Percentiles rank a stretch among this genome's conserved stretches.
Conservation (phyloP, 208 protist genomes). For the Chromosphaera perkinsii region DNA sequence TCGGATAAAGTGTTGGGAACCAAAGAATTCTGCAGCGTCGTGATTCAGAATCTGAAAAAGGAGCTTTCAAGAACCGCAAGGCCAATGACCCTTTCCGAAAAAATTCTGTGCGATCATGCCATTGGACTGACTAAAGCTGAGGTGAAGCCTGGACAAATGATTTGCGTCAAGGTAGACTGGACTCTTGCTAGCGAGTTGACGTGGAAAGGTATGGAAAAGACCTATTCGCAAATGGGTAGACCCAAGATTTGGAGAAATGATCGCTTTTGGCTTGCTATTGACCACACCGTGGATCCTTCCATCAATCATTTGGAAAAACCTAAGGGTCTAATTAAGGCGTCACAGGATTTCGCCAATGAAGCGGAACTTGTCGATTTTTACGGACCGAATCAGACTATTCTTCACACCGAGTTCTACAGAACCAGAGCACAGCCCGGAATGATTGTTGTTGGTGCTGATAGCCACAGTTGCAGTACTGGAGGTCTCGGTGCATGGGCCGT, state of each 20-base stretch:
- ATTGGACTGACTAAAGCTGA: not conserved
- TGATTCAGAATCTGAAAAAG: no score
- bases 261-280: conserved; percentile 17
- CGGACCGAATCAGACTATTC: conserved; percentile 15
- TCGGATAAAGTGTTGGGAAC: not conserved
- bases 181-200: conserved; percentile 8
- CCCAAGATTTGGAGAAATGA: conserved; percentile 3
- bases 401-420: conserved; percentile 16
- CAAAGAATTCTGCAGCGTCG: no score
- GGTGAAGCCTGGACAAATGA: conserved; percentile 6
- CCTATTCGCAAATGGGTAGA: conserved; percentile 3
- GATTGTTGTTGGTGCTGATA: conserved; percentile 11
- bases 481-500: conserved; percentile 4
- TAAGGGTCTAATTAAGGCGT: not conserved
- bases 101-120: conserved; percentile 16
- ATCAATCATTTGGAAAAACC: conserved; percentile 3
- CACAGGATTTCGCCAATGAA: conserved; percentile 8
- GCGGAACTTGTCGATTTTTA: conserved; percentile 3
- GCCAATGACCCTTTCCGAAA: conserved; percentile 12
- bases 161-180: conserved; percentile 2
- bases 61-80: no score
- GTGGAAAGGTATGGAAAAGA: conserved; percentile 22
- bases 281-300: conserved; percentile 15
- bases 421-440: not conserved
- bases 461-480: conserved; percentile 7